phyloP scores from a whole-genome alignment of 192 early-diverging fungal genomes.

The Rhizophlyctis rosea region DNA sequence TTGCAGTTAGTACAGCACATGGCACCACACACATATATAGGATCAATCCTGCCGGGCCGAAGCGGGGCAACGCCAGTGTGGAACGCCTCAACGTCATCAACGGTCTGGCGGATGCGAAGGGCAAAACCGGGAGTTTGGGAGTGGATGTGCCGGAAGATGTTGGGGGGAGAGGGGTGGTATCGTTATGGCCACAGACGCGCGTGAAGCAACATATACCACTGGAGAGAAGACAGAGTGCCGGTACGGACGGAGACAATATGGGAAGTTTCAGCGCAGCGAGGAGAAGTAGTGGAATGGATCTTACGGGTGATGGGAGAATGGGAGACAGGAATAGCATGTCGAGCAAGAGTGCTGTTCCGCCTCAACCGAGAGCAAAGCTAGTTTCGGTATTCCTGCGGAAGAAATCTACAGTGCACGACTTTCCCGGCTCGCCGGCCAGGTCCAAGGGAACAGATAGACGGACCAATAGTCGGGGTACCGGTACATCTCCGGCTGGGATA shows the following conservation, averaged over 20 bases:
- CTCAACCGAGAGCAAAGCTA: too few species aligned
- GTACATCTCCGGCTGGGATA: neutral
- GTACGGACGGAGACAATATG: too few species aligned
- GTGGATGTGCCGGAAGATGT: neutral
- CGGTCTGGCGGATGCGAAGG: slow-evolving; percentile 23
- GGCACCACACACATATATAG: slow-evolving; percentile 72
- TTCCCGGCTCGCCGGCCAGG: neutral
- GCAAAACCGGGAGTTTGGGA: slow-evolving; percentile 7
- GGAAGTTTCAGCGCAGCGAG: too few species aligned
- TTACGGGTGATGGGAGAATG: too few species aligned
- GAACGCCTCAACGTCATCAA: slow-evolving; percentile 31
- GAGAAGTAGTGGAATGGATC: too few species aligned
- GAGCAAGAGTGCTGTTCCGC: too few species aligned
- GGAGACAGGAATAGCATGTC: too few species aligned
- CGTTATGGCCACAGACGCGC: slow-evolving; percentile 36
- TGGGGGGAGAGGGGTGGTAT: slow-evolving; percentile 10
- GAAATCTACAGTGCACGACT: neutral
- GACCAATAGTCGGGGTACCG: slow-evolving; percentile 2
- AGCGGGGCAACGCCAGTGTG: neutral
- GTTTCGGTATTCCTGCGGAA: neutral
- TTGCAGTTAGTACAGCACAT: slow-evolving; percentile 66
- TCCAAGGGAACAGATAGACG: neutral
- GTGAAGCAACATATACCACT: slow-evolving; percentile 32
- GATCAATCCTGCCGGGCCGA: slow-evolving; percentile 11
- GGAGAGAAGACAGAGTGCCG: too few species aligned